phyloP scores from a whole-genome alignment of 306 rosid genomes.

The Sechiopsis laciniata region DNA sequence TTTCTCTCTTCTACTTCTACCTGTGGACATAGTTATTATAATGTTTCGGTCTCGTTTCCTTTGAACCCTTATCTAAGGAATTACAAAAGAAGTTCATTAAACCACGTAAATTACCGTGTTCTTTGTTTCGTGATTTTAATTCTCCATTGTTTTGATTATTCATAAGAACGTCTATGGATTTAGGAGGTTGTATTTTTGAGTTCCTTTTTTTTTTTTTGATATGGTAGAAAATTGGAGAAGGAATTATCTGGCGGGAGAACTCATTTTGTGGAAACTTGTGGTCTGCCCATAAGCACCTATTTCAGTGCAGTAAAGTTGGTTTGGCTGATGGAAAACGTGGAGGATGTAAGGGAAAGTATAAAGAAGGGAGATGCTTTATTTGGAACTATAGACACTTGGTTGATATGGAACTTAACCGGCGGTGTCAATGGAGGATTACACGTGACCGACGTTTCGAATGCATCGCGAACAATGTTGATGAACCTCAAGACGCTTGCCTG shows the following conservation, averaged over 20 bases:
- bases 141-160: too few relatives aligned
- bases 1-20: too few relatives aligned
- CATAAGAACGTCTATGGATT: not conserved
- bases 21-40: too few relatives aligned
- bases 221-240: conserved; percentile 63
- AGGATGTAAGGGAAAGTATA: conserved; percentile 48
- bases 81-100: too few relatives aligned
- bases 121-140: too few relatives aligned
- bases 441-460: conserved; percentile 81
- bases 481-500: conserved; percentile 67
- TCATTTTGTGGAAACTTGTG: conserved; percentile 69
- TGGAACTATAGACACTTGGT: conserved; percentile 86
- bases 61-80: too few relatives aligned
- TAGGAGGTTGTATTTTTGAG: not conserved
- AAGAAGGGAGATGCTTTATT: conserved; percentile 67
- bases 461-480: conserved; percentile 88
- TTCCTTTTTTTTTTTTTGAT: conserved; percentile 9
- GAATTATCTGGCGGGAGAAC: conserved; percentile 66
- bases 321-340: conserved; percentile 81
- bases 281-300: conserved; percentile 79
- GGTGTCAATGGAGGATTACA: conserved; percentile 68
- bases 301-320: conserved; percentile 77
- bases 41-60: too few relatives aligned
- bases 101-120: too few relatives aligned
- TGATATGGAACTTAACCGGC: conserved; percentile 84